A percentile compares a stretch with the other conserved stretches of the same genome.
Evolutionary conservation across 176 grass and related monocot species (phyloP).

Genomic region (Aegilops umbellulata): DNA sequence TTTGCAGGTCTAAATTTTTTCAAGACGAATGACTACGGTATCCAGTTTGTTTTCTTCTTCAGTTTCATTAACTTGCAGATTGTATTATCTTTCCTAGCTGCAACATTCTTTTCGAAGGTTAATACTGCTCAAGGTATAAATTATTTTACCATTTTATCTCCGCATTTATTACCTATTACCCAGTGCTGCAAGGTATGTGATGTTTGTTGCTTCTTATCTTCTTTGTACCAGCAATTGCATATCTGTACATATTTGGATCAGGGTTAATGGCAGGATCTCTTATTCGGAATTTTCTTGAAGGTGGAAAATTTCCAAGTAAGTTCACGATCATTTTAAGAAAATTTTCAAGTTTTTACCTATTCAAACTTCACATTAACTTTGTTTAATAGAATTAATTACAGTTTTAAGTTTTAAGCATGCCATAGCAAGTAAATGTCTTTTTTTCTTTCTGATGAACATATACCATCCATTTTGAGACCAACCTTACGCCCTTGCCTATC

Average conservation of each 20-base stretch:
- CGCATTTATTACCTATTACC: background rate
- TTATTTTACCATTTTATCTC: constrained; percentile 4
- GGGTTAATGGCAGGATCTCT: constrained; percentile 73
- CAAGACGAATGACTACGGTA: constrained; percentile 72
- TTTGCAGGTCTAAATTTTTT: constrained; percentile 88
- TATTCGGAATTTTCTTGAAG: constrained; percentile 76
- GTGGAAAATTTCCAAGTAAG: constrained; percentile 84
- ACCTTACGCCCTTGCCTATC: background rate
- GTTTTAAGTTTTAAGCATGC: constrained; percentile 13
- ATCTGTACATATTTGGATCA: constrained; percentile 81
- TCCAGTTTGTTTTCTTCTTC: constrained; percentile 91
- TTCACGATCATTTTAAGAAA: background rate
- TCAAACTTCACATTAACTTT: constrained; percentile 2
- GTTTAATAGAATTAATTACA: background rate
- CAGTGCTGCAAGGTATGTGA: constrained; percentile 29
- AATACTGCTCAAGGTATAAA: constrained; percentile 80
- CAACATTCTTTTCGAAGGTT: constrained; percentile 73
- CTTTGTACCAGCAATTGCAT: constrained; percentile 67
- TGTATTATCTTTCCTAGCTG: constrained; percentile 65
- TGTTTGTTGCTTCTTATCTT: constrained; percentile 23
- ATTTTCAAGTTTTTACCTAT: background rate
- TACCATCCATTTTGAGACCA: background rate
- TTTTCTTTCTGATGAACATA: background rate
- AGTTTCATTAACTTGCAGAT: constrained; percentile 95
- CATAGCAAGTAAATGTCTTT: constrained; percentile 1